Evolutionary conservation across 1,284 basidiomycete genomes (phyloP).

Genomic region (Ceratobasidium papillatum): DNA sequence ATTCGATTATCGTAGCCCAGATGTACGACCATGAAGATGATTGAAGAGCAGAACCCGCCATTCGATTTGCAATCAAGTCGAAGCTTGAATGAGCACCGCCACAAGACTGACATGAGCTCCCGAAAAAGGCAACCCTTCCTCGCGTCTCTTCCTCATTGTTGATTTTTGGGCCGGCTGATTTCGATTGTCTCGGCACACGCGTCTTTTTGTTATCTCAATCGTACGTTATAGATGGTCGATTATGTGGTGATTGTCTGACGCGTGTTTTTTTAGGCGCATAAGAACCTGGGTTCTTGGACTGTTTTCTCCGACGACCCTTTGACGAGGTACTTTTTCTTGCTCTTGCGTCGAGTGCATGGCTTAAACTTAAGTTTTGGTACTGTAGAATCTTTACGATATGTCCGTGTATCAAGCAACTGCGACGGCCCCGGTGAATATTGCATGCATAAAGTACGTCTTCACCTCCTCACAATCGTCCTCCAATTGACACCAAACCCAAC

Average conservation of each 20-base stretch:
- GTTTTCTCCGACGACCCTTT: background rate
- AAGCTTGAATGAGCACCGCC: conserved; percentile 1
- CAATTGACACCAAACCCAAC: background rate
- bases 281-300: conserved; percentile 5
- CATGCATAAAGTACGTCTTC: conserved; percentile 87
- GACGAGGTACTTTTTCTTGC: background rate
- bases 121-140: conserved; percentile 26
- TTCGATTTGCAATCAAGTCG: background rate
- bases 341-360: background rate
- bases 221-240: conserved; percentile 13
- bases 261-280: conserved; percentile 8
- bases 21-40: background rate
- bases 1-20: background rate
- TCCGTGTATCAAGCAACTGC: conserved; percentile 84
- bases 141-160: conserved; percentile 28
- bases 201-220: conserved; percentile 12
- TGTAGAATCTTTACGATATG: conserved; percentile 55
- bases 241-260: background rate
- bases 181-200: background rate
- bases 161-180: background rate
- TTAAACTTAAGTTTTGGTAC: background rate
- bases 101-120: background rate
- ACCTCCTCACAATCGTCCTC: conserved; percentile 40
- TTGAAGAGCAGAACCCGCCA: background rate
- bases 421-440: conserved; percentile 95